These are phyloP conservation scores for Ogataea corticis DNA, from an alignment of 805 yeast genomes.

Conservation along the genomic window DNA sequence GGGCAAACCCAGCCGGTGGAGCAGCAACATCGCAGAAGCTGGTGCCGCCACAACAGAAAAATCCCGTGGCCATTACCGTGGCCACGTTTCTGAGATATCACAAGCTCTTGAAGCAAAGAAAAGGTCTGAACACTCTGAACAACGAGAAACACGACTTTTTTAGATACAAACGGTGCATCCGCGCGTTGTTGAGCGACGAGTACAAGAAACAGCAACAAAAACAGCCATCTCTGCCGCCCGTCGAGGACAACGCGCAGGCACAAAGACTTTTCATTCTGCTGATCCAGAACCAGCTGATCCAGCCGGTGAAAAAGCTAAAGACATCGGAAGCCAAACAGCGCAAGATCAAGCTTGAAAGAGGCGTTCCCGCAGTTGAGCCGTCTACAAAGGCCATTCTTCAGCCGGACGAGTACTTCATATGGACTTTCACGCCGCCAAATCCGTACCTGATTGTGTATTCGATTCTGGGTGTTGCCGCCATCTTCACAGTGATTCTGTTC, in stretches of 20 bases:
- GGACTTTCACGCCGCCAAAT: conserved; percentile 78
- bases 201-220: conserved; percentile 45
- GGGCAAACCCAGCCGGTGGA: too few species aligned
- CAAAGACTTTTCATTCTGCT: conserved; percentile 61
- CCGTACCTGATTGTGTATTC: conserved; percentile 64
- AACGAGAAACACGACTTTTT: conserved; percentile 78
- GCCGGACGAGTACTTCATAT: conserved; percentile 74
- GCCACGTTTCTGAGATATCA: conserved; percentile 73
- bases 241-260: conserved; percentile 56
- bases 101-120: conserved; percentile 71
- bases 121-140: conserved; percentile 62
- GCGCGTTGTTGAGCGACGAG: conserved; percentile 76
- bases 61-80: conserved; percentile 63
- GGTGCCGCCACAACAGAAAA: conserved; percentile 30
- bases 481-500: conserved; percentile 69
- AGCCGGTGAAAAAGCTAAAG: conserved; percentile 75
- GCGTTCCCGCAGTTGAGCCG: conserved; percentile 57
- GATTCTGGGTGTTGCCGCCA: conserved; percentile 61
- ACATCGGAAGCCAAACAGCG: conserved; percentile 63
- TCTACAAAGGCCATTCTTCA: conserved; percentile 57
- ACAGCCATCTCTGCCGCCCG: conserved; percentile 42
- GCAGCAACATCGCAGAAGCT: conserved; percentile 20
- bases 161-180: conserved; percentile 76
- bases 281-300: conserved; percentile 70
- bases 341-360: conserved; percentile 62